A percentile compares a stretch with the other conserved stretches of the same genome.
These are phyloP conservation scores for Mesembryanthemum crystallinum DNA, from an alignment of 148 eudicot species.

Conservation along the genomic window DNA sequence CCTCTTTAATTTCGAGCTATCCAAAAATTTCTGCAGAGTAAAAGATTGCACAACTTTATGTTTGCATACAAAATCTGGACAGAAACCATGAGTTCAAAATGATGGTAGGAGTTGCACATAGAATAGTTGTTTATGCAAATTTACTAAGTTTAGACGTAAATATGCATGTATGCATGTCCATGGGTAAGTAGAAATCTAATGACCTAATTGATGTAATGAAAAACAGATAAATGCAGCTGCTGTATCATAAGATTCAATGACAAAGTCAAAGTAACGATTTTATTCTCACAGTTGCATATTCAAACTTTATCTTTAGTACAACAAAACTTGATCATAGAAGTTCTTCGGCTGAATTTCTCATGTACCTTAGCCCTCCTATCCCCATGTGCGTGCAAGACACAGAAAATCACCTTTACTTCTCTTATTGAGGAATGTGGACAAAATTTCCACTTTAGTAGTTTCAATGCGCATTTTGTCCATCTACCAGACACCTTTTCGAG, in stretches of 20 bases:
- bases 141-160: neutral
- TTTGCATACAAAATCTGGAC: neutral
- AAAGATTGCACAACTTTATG: neutral
- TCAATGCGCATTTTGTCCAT: neutral
- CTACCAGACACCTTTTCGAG: neutral
- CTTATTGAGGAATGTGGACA: neutral
- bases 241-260: too few relatives aligned
- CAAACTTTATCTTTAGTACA: neutral
- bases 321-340: neutral
- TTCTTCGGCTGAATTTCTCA: neutral
- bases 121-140: neutral
- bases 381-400: neutral
- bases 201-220: neutral
- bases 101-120: neutral
- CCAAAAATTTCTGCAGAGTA: conserved; percentile 91
- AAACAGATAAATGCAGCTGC: neutral
- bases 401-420: neutral
- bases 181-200: neutral
- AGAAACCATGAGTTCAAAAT: neutral
- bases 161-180: neutral
- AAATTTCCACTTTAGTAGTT: neutral
- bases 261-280: neutral
- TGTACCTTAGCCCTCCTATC: neutral
- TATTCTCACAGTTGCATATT: neutral
- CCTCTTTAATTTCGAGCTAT: conserved; percentile 91